These are phyloP conservation scores for Erythrophleum fordii DNA, from an alignment of 306 rosid species.

Conservation along the genomic window DNA sequence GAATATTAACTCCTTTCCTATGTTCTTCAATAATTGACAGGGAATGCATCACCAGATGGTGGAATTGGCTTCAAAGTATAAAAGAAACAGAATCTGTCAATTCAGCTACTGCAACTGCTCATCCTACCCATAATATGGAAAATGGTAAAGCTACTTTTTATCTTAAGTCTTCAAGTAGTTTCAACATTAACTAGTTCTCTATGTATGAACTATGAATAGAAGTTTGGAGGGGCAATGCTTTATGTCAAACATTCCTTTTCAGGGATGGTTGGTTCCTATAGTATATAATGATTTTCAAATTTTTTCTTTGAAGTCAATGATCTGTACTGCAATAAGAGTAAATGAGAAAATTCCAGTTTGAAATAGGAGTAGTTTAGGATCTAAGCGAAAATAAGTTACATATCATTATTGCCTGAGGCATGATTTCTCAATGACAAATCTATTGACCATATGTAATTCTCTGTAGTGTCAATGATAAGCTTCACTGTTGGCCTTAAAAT, in stretches of 20 bases:
- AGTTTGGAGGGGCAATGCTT: slow-evolving; percentile 25
- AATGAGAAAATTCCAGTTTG: neutral
- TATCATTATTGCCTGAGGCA: neutral
- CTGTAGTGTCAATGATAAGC: slow-evolving; percentile 1
- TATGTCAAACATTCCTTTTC: slow-evolving; percentile 4
- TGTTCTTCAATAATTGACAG: slow-evolving; percentile 52
- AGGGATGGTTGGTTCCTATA: slow-evolving; percentile 1
- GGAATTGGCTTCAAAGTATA: slow-evolving; percentile 71
- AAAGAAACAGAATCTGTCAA: slow-evolving; percentile 42
- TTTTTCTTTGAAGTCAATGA: slow-evolving; percentile 9
- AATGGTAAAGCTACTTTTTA: slow-evolving; percentile 39
- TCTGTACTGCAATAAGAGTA: slow-evolving; percentile 2
- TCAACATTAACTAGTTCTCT: slow-evolving; percentile 22
- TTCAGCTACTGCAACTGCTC: slow-evolving; percentile 41
- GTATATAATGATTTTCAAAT: slow-evolving; percentile 17
- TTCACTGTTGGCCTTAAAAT: slow-evolving; percentile 8
- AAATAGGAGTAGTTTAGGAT: slow-evolving; percentile 17
- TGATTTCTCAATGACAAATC: neutral
- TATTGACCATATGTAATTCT: neutral
- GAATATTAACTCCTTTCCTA: neutral
- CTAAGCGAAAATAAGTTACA: neutral
- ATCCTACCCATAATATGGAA: slow-evolving; percentile 34
- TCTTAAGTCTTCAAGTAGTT: neutral
- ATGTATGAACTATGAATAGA: slow-evolving; percentile 2
- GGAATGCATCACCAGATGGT: slow-evolving; percentile 84